phyloP scores from a whole-genome alignment of 352 stramenopile genomes.

The Phytopythium delawarense region DNA sequence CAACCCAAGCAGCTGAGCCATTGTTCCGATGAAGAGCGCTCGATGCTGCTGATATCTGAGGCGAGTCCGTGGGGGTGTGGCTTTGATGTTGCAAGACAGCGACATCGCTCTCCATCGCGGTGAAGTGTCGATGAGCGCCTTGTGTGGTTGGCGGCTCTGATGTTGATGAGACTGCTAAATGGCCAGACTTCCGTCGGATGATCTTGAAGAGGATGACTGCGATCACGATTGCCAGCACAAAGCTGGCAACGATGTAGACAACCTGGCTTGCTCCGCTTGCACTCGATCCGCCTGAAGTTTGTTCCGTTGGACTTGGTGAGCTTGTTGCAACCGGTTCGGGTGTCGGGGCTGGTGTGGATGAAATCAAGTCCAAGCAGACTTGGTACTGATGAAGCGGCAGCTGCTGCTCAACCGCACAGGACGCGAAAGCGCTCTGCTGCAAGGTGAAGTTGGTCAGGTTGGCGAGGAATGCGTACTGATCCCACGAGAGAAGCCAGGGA shows the following conservation, averaged over 20 bases:
- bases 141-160: background rate
- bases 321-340: background rate
- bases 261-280: slow-evolving; percentile 15
- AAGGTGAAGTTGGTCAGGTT: slow-evolving; percentile 23
- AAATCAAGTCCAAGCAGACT: slow-evolving; percentile 19
- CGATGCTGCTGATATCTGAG: background rate
- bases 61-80: background rate
- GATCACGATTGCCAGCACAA: slow-evolving; percentile 29
- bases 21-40: background rate
- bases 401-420: slow-evolving; percentile 26
- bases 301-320: background rate
- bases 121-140: slow-evolving; percentile 1
- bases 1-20: slow-evolving; percentile 21
- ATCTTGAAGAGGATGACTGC: slow-evolving; percentile 14
- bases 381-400: slow-evolving; percentile 18
- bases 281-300: background rate
- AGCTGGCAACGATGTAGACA: slow-evolving; percentile 33
- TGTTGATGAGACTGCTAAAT: background rate
- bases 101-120: background rate
- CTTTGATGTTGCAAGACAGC: background rate
- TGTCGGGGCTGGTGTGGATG: background rate
- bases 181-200: background rate
- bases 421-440: slow-evolving; percentile 41
- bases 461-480: slow-evolving; percentile 27
- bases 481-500: slow-evolving; percentile 16